Conservation (phyloP, 164 flowering plant species). For the Macadamia tetraphylla region DNA sequence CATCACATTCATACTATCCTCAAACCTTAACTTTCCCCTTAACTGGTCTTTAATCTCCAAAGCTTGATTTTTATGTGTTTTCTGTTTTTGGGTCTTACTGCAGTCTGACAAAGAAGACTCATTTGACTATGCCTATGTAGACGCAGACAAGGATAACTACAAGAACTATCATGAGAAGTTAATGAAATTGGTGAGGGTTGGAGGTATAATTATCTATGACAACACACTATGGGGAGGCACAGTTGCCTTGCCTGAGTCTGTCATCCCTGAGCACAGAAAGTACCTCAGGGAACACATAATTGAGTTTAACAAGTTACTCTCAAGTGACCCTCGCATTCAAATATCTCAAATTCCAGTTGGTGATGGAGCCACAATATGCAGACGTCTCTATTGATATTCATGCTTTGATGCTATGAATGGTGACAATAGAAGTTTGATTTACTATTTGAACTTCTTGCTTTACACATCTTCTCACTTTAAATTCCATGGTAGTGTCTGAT, state of each 20-base stretch:
- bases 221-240: conserved; percentile 27
- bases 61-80: no score
- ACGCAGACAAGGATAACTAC: conserved; percentile 24
- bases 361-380: conserved; percentile 34
- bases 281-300: background rate
- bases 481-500: no score
- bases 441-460: no score
- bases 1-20: background rate
- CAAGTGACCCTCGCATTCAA: conserved; percentile 32
- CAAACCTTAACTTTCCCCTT: no score
- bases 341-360: conserved; percentile 27
- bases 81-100: background rate
- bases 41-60: no score
- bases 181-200: conserved; percentile 27
- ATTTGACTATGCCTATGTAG: conserved; percentile 28
- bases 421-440: no score
- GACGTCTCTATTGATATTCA: background rate
- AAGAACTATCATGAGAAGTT: conserved; percentile 20
- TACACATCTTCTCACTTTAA: no score
- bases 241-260: conserved; percentile 14
- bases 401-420: no score
- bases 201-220: conserved; percentile 24
- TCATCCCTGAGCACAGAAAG: conserved; percentile 5
- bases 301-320: conserved; percentile 18
- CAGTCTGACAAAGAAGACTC: conserved; percentile 9